phyloP scores from a whole-genome alignment of 345 rosid species.

The Gossypium mustelinum region DNA sequence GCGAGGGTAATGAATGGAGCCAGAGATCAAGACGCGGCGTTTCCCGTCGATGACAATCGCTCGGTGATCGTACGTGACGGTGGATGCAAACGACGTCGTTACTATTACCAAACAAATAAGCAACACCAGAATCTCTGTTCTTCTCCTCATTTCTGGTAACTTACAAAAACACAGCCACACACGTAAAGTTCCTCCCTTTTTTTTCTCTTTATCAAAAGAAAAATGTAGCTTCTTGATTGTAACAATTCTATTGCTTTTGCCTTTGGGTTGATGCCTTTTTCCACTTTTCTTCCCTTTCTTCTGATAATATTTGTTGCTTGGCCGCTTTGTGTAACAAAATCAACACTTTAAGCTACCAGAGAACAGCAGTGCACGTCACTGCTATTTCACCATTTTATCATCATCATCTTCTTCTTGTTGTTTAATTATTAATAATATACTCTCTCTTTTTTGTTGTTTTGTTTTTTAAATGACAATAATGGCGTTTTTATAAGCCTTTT shows the following conservation, averaged over 20 bases:
- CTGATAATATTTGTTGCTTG: constrained; percentile 9
- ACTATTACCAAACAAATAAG: constrained; percentile 20
- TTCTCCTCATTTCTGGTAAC: constrained; percentile 11
- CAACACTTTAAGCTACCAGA: constrained; percentile 13
- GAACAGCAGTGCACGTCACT: constrained; percentile 5
- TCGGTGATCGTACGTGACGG: constrained; percentile 77
- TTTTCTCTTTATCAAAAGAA: background rate
- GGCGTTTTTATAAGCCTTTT: constrained; percentile 2
- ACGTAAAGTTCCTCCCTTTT: background rate
- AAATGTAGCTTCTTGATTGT: background rate
- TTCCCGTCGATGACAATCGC: constrained; percentile 76
- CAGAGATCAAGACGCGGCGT: constrained; percentile 69
- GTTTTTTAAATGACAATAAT: background rate
- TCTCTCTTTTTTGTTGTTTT: background rate
- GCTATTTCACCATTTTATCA: background rate
- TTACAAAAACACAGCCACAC: background rate
- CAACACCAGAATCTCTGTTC: constrained; percentile 17
- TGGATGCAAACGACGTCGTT: constrained; percentile 39
- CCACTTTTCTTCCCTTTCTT: constrained; percentile 2
- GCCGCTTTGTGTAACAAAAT: constrained; percentile 1
- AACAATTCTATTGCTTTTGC: background rate
- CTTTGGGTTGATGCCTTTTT: background rate
- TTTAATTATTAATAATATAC: background rate
- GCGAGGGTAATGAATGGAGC: constrained; percentile 96
- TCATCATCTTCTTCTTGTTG: background rate